Evolutionary conservation across 2,329 filamentous ascomycete species (phyloP), one percentile per base, ranked within the genome.

Genomic region (Neobulgaria alba): DNA sequence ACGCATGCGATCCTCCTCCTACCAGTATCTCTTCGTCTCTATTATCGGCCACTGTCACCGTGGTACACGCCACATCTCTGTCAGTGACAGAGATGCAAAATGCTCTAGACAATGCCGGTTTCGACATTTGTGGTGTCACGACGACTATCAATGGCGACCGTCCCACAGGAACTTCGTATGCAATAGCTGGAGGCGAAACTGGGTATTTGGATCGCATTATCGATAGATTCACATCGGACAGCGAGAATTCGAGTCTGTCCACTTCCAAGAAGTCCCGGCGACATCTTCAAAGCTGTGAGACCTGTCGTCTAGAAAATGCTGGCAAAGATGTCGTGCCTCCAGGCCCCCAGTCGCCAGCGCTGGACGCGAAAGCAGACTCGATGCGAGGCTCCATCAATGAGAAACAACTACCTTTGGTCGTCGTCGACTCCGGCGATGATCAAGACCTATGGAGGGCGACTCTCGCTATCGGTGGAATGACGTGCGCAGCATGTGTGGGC

Each of bases 11-110:
- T 66, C 63, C 72, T 57, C 55, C 64, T 67, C 65, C 67, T 56
- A 49, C 58, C 40, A 77, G 74, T 64, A 72, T 85, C 20, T 81
- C 79, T 47, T 74, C 80, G 45, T 85, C 83, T 49, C 74, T 86
- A 46, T 72, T 86, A 53, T 81, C 79, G 29, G 83, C 82, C 36
- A 77, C 77, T 45, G 75, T 85, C 50, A 78, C 76, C 21, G 66
- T 82, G 47, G 66, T 69, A 51, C 77, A 82, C 60, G 60, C 61
- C 43, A 56, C 65, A 33, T 52, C 67, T 16, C 49, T 69, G 20
- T 56, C 64, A 2, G 59, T 62, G 20, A 66, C 69, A 21, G 55
- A 49, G 46, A 69, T 73, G 50, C 61, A 61, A 45, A 56, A 57
- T 33, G 65, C 69, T 7, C 67, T 82, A 15, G 68, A 77, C 42